Conservation (phyloP, 805 yeast species). For the Candida verbasci region DNA sequence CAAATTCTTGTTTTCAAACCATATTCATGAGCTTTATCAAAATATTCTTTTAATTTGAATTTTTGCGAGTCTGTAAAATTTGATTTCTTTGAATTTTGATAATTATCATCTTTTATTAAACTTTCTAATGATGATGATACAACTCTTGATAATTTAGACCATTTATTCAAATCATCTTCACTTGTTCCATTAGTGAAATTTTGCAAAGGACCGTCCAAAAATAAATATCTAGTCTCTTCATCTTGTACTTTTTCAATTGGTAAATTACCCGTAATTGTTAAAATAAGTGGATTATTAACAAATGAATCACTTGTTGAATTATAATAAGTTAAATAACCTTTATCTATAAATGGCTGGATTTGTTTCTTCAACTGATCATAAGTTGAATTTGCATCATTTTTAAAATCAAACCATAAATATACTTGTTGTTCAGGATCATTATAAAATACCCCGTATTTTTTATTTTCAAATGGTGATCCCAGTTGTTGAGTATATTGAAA, state of each 20-base stretch:
- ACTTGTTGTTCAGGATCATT: constrained; percentile 49
- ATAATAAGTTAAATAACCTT: constrained; percentile 48
- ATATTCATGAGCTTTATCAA: constrained; percentile 44
- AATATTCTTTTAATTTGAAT: constrained; percentile 16
- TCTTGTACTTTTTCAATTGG: constrained; percentile 38
- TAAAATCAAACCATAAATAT: constrained; percentile 61
- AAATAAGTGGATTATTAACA: constrained; percentile 52
- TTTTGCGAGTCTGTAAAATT: constrained; percentile 29
- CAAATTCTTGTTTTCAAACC: constrained; percentile 60
- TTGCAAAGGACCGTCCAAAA: constrained; percentile 51
- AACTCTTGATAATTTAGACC: constrained; percentile 27
- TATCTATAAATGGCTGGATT: constrained; percentile 44
- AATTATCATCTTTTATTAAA: constrained; percentile 19
- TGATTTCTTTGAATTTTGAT: constrained; percentile 10
- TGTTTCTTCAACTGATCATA: constrained; percentile 42
- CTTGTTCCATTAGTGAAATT: constrained; percentile 19
- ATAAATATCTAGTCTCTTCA: constrained; percentile 31
- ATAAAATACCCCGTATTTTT: constrained; percentile 30
- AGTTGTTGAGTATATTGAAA: constrained; percentile 5
- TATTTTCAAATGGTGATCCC: constrained; percentile 12
- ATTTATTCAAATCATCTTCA: constrained; percentile 18
- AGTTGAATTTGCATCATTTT: constrained; percentile 47
- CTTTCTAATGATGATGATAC: constrained; percentile 42
- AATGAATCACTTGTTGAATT: constrained; percentile 30
- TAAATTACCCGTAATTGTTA: constrained; percentile 63